phyloP scores from a whole-genome alignment of 208 protist species.

The Acanthamoeba lenticulata region DNA sequence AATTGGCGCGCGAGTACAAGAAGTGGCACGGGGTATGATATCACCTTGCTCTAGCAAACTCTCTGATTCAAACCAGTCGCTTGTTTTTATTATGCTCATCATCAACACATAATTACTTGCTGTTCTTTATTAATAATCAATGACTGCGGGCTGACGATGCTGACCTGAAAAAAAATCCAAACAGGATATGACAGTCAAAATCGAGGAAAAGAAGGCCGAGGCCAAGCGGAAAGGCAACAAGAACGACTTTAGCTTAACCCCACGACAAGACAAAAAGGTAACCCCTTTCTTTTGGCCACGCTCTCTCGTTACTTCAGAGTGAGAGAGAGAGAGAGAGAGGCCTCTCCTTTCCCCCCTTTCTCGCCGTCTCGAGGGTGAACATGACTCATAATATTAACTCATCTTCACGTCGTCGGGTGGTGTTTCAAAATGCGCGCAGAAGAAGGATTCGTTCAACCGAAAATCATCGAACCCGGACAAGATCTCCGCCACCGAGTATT shows the following conservation, averaged over 20 bases:
- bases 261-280: constrained; percentile 17
- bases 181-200: neutral
- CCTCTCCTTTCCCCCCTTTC: neutral
- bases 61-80: too few species aligned
- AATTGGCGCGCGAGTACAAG: constrained; percentile 25
- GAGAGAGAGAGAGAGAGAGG: too few species aligned
- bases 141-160: too few species aligned
- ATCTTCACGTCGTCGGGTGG: neutral
- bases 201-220: constrained; percentile 7
- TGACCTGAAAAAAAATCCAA: too few species aligned
- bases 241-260: neutral
- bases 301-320: neutral
- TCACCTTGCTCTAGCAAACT: neutral
- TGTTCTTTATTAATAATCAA: neutral
- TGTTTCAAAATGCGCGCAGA: neutral
- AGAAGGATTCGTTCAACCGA: constrained; percentile 16
- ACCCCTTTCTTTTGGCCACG: too few species aligned
- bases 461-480: neutral
- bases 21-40: neutral
- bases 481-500: neutral
- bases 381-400: too few species aligned
- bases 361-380: neutral
- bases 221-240: constrained; percentile 25
- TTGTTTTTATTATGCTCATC: too few species aligned
- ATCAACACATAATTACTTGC: neutral